phyloP scores from a whole-genome alignment of 208 protist species.

The Angomonas deanei region DNA sequence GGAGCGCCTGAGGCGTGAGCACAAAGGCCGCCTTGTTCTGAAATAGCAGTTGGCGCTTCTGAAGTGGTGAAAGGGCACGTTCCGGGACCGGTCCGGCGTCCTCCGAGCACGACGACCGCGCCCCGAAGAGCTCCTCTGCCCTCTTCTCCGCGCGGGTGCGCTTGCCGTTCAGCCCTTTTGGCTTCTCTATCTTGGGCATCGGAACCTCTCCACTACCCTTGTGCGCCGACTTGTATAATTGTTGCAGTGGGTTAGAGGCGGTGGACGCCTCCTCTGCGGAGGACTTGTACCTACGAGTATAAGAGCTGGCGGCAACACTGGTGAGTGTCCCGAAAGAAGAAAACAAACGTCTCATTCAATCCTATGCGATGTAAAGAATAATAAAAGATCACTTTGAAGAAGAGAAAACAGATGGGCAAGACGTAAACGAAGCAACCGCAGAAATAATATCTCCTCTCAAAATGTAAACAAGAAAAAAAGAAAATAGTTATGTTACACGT shows the following conservation, averaged over 20 bases:
- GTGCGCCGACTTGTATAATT: conserved; percentile 78
- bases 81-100: conserved; percentile 58
- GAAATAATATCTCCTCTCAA: no score
- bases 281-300: no score
- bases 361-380: no score
- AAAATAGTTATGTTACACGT: neutral
- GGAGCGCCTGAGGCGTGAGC: conserved; percentile 74
- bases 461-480: neutral
- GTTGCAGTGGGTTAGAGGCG: conserved; percentile 16
- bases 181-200: conserved; percentile 18
- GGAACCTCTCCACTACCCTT: conserved; percentile 46
- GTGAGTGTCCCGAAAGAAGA: neutral
- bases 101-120: conserved; percentile 73
- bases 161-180: conserved; percentile 5
- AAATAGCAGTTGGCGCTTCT: conserved; percentile 74
- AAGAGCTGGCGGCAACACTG: neutral
- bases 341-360: no score
- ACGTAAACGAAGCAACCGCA: no score
- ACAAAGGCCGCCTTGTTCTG: conserved; percentile 79
- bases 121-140: conserved; percentile 6
- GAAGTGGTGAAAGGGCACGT: conserved; percentile 64
- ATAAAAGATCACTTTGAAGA: neutral
- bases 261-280: no score
- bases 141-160: conserved; percentile 9
- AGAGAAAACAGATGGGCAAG: conserved; percentile 13